phyloP scores from a whole-genome alignment of 2,329 filamentous ascomycete genomes.

The Gliomastix tumulicola region DNA sequence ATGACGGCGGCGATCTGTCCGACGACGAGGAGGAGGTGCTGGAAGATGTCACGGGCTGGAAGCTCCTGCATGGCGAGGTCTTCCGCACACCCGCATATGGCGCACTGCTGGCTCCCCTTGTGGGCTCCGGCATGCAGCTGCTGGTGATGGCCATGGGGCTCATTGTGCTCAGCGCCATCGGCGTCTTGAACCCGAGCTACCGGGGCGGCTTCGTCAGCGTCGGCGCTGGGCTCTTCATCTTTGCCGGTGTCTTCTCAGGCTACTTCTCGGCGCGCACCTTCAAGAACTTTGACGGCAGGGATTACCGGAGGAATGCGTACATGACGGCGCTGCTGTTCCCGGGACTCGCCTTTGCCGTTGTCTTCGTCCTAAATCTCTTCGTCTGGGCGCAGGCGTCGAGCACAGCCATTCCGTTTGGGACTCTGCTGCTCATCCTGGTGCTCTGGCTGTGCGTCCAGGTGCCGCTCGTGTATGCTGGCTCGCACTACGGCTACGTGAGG shows the following conservation, averaged over 20 bases:
- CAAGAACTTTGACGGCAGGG: slow-evolving; percentile 71
- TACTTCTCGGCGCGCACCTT: slow-evolving; percentile 83
- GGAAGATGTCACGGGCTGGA: slow-evolving; percentile 84
- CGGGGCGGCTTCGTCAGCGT: slow-evolving; percentile 86
- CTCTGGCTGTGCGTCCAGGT: slow-evolving; percentile 84
- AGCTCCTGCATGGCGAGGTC: slow-evolving; percentile 80
- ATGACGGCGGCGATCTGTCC: slow-evolving; percentile 44
- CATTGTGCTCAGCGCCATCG: slow-evolving; percentile 65
- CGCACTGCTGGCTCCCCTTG: slow-evolving; percentile 67
- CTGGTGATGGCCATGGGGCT: slow-evolving; percentile 74
- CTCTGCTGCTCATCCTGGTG: slow-evolving; percentile 62
- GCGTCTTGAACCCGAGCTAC: slow-evolving; percentile 78
- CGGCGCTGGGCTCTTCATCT: slow-evolving; percentile 73
- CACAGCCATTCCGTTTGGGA: slow-evolving; percentile 79
- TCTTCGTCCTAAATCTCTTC: slow-evolving; percentile 80
- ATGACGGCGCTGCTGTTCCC: slow-evolving; percentile 75
- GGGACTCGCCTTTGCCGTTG: slow-evolving; percentile 64
- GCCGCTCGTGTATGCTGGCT: slow-evolving; percentile 74
- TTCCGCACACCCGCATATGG: slow-evolving; percentile 69
- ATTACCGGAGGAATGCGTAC: slow-evolving; percentile 70
- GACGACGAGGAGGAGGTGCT: slow-evolving; percentile 55
- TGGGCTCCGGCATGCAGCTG: slow-evolving; percentile 82
- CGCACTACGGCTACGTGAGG: slow-evolving; percentile 67
- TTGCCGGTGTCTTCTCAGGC: slow-evolving; percentile 77
- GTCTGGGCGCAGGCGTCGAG: slow-evolving; percentile 87